Conservation (phyloP, 305 asterid genomes). For the Ilex paraguariensis region DNA sequence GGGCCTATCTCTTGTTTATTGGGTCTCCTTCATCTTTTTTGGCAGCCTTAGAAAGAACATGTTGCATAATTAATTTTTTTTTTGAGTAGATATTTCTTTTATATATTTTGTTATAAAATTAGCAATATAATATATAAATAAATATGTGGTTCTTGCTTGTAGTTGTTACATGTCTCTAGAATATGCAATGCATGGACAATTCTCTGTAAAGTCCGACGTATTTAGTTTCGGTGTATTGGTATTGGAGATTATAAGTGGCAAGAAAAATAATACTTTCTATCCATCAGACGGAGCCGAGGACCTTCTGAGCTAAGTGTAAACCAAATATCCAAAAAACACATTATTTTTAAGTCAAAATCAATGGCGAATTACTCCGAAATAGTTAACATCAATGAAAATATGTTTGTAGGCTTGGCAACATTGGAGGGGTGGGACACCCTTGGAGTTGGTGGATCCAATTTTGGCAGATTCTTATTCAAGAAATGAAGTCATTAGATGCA, state of each 20-base stretch:
- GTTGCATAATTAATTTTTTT: too few species aligned
- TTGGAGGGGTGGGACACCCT: neutral
- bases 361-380: neutral
- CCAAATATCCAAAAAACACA: too few species aligned
- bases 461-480: neutral
- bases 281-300: neutral
- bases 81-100: too few species aligned
- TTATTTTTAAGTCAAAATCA: too few species aligned
- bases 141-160: too few species aligned
- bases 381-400: neutral
- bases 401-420: neutral
- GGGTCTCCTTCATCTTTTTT: too few species aligned
- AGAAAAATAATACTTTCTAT: neutral
- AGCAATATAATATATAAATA: too few species aligned
- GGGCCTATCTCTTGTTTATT: too few species aligned
- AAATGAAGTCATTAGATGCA: too few species aligned
- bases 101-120: too few species aligned
- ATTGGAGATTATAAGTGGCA: conserved; percentile 16
- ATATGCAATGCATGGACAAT: conserved; percentile 3
- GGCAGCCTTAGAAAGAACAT: too few species aligned
- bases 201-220: conserved; percentile 17
- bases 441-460: neutral
- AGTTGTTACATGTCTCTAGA: neutral
- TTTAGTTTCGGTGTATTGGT: conserved; percentile 17
- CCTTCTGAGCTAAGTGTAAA: conserved; percentile 9